phyloP scores from a whole-genome alignment of 106 monocot genomes.

The Iris macrosiphon region DNA sequence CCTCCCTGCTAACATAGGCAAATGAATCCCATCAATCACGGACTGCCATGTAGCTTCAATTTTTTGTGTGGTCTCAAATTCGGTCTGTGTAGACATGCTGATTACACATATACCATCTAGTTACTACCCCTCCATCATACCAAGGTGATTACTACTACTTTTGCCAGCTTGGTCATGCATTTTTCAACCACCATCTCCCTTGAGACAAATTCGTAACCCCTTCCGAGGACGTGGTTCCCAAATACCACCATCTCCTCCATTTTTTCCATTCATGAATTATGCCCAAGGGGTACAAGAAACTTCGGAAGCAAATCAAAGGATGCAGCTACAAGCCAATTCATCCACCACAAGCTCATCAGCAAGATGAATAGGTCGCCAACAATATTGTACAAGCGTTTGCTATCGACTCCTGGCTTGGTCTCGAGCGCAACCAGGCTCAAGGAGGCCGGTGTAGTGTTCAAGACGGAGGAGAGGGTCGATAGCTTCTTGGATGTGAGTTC shows the following conservation, averaged over 20 bases:
- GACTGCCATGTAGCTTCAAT: too few relatives aligned
- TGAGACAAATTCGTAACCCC: background rate
- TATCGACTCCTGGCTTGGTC: too few relatives aligned
- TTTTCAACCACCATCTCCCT: background rate
- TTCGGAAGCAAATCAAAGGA: background rate
- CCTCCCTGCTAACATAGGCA: too few relatives aligned
- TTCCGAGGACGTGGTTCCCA: slow-evolving; percentile 24
- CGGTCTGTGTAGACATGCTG: too few relatives aligned
- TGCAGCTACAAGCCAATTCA: too few relatives aligned
- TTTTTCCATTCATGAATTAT: slow-evolving; percentile 8
- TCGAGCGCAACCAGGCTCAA: background rate
- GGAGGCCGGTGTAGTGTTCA: background rate
- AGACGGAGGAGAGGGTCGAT: background rate
- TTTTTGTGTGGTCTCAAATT: too few relatives aligned
- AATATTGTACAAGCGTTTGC: too few relatives aligned
- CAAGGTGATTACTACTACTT: too few relatives aligned
- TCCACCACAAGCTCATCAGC: too few relatives aligned
- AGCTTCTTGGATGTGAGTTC: slow-evolving; percentile 63
- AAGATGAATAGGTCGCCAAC: too few relatives aligned
- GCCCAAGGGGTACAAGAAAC: background rate
- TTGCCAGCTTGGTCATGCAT: slow-evolving; percentile 13
- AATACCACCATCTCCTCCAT: slow-evolving; percentile 1
- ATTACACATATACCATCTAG: too few relatives aligned
- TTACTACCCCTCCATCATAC: slow-evolving; percentile 18
- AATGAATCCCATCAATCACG: too few relatives aligned